Base-by-base conservation (phyloP, 2,329 filamentous ascomycete species). In the Stagonosporopsis tanaceti region DNA sequence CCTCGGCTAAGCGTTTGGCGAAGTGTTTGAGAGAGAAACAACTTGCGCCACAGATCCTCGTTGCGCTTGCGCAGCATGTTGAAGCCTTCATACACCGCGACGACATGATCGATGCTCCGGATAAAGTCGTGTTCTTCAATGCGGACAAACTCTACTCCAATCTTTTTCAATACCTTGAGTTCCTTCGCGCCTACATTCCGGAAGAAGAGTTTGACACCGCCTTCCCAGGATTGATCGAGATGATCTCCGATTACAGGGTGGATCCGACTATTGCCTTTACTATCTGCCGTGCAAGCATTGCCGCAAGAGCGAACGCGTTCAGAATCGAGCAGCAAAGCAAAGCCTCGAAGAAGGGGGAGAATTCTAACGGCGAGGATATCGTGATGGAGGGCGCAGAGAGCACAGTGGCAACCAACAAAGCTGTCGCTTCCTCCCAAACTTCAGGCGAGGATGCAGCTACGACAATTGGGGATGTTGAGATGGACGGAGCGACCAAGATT, bases 91-190 rank as follows among this genome's bases (percentile, higher is more conserved):
- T 95, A 24, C 96, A 90, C 77, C 87, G 87, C 38, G 79, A 89
- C 1, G 85, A 89, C 6, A 87, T 92, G 34, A 84, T 89, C 4
- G 87, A 92, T 28, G 89, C 91, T 0, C 93, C 96, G 60, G 88
- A 97, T 73, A 99, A 99, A 75, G 89, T 93, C 40, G 80, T 98
- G 12, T 91, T 92, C 2, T 92, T 92, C 48, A 88, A 97, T 63
- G 85, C 96, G 50, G 95, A 99, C 72, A 93, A 97, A 73, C 89
- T 96, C 20, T 92, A 97, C 65, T 87, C 91, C 58, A 89, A 93
- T 8, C 83, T 98, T 24, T 85, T 87, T 24, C 93, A 97, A 69
- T 99, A 96, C 71, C 83, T 98, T 17, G 95, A 98, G 68, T 84
- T 97, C 6, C 83, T 99, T 30, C 90, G 90, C 71, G 91, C 87